These are phyloP conservation scores for Spathaspora sp. DNA, from an alignment of 1,139 yeast genomes.

Conservation along the genomic window DNA sequence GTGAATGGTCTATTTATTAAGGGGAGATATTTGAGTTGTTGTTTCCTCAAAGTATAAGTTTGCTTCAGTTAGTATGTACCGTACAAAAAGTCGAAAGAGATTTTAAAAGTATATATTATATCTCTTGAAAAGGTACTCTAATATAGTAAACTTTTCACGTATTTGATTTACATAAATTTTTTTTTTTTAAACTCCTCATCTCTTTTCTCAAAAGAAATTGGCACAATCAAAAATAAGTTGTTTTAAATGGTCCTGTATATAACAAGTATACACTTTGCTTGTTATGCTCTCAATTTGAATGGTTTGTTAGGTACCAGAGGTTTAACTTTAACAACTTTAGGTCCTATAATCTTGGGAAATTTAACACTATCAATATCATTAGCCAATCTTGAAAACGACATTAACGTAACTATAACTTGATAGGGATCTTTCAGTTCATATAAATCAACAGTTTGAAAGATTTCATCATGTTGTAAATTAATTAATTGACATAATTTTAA, in stretches of 20 bases:
- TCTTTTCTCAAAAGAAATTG: not conserved
- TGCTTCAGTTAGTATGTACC: not conserved
- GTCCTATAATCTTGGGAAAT: constrained; percentile 33
- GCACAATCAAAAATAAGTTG: not conserved
- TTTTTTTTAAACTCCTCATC: constrained; percentile 1
- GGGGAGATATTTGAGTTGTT: not conserved
- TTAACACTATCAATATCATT: constrained; percentile 33
- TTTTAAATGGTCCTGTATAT: not conserved
- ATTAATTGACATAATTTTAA: constrained; percentile 55
- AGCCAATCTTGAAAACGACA: constrained; percentile 64
- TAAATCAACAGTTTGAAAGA: constrained; percentile 80
- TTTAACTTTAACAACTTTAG: constrained; percentile 32
- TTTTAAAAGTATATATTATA: not conserved
- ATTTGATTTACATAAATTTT: not conserved
- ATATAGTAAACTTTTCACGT: not conserved
- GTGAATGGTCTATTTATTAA: not conserved
- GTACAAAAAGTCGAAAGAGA: not conserved
- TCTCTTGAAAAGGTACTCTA: not conserved
- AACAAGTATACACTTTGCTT: not conserved
- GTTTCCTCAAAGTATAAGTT: not conserved
- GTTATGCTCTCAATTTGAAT: constrained; percentile 14
- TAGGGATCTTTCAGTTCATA: constrained; percentile 75
- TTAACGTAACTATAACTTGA: constrained; percentile 70
- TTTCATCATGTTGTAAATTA: constrained; percentile 81
- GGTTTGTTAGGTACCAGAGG: constrained; percentile 43